Evolutionary conservation across 208 protist genomes (phyloP).

Genomic region (Strigomonas culicis): DNA sequence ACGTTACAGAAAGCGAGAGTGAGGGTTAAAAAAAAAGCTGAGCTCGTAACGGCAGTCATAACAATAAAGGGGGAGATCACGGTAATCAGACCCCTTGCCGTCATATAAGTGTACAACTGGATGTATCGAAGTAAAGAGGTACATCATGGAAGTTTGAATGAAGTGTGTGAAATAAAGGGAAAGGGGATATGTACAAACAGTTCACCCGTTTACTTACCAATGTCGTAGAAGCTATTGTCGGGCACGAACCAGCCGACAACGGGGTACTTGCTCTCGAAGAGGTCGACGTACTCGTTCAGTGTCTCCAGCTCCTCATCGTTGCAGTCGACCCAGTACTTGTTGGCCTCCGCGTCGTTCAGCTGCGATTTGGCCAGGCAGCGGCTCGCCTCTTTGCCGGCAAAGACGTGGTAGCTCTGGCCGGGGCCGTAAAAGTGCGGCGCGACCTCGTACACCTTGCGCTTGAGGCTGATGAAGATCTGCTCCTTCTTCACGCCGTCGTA

Average conservation of each 20-base stretch:
- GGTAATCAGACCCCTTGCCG: too few relatives aligned
- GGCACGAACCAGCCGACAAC: conserved; percentile 82
- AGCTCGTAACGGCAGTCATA: too few relatives aligned
- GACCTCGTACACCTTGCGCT: conserved; percentile 83
- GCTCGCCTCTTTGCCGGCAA: conserved; percentile 72
- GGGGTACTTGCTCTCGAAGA: conserved; percentile 78
- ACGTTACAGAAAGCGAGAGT: background rate
- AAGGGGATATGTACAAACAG: too few relatives aligned
- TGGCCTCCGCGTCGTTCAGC: conserved; percentile 49
- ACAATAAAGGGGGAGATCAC: too few relatives aligned
- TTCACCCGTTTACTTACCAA: conserved; percentile 6
- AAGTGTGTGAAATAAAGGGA: too few relatives aligned
- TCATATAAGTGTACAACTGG: too few relatives aligned
- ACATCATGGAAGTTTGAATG: background rate
- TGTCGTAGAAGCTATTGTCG: conserved; percentile 55
- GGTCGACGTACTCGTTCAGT: conserved; percentile 63
- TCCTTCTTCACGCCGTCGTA: conserved; percentile 61
- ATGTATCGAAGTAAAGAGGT: background rate
- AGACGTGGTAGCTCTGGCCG: conserved; percentile 72
- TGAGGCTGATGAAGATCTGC: conserved; percentile 72
- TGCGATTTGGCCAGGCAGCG: conserved; percentile 58
- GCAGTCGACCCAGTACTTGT: conserved; percentile 76
- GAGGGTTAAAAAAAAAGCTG: background rate
- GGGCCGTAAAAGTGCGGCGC: conserved; percentile 82
- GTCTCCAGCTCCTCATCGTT: conserved; percentile 63